A percentile compares a stretch with the other conserved stretches of the same genome.
Evolutionary conservation across 345 rosid species (phyloP).

Genomic region (Bruguiera sexangula): DNA sequence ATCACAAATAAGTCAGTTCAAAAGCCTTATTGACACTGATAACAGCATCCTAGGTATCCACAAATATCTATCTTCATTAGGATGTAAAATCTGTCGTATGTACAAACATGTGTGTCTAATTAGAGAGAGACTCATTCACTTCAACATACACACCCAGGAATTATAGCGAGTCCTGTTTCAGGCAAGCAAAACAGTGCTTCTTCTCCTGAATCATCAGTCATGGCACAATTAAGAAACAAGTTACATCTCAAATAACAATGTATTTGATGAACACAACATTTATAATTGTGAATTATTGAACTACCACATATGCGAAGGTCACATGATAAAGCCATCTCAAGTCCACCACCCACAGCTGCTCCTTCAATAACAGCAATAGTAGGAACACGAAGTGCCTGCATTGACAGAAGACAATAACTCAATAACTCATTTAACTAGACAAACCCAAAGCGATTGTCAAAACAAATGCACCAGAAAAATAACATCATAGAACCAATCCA

Average conservation of each 20-base stretch:
- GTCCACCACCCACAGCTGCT: conserved; percentile 93
- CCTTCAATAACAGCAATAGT: conserved; percentile 91
- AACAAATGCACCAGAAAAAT: background rate
- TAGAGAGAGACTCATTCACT: background rate
- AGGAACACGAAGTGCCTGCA: conserved; percentile 65
- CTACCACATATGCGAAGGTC: conserved; percentile 91
- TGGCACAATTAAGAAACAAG: background rate
- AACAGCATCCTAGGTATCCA: background rate
- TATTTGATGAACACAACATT: conserved; percentile 4
- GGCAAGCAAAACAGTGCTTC: conserved; percentile 81
- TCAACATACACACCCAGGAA: conserved; percentile 60
- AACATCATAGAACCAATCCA: background rate
- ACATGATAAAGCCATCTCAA: conserved; percentile 91
- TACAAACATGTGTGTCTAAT: background rate
- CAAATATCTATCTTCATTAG: background rate
- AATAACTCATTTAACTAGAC: background rate
- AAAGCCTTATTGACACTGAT: background rate
- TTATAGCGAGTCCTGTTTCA: conserved; percentile 95
- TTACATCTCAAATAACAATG: background rate
- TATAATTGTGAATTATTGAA: conserved; percentile 4
- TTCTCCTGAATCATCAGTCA: conserved; percentile 48
- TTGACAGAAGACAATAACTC: conserved; percentile 8
- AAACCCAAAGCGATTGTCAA: background rate
- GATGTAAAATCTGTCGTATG: background rate
- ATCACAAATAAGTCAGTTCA: background rate